A percentile compares a stretch with the other conserved stretches of the same genome.
Conservation (phyloP, 768 basidiomycete genomes). For the Boletus sp. region DNA sequence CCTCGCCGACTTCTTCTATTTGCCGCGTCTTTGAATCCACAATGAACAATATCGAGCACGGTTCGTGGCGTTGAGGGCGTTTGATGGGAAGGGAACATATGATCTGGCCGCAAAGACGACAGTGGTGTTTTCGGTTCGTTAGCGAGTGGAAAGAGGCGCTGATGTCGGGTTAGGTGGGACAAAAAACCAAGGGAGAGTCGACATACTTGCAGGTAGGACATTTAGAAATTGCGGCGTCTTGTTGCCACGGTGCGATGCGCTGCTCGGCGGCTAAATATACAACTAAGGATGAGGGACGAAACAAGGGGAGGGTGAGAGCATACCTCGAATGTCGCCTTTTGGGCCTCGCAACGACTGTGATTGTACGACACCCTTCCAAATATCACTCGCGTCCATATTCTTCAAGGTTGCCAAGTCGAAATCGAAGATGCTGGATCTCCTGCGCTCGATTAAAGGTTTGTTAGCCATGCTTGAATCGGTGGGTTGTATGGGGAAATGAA, state of each 20-base stretch:
- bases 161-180: constrained; percentile 7
- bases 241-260: constrained; percentile 92
- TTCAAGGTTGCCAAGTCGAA: constrained; percentile 56
- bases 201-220: constrained; percentile 85
- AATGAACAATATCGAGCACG: constrained; percentile 81
- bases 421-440: constrained; percentile 74
- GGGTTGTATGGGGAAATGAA: constrained; percentile 56
- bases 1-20: constrained; percentile 84
- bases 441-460: constrained; percentile 21
- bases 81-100: constrained; percentile 88
- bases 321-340: constrained; percentile 72
- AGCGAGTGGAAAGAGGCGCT: constrained; percentile 81
- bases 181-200: constrained; percentile 2
- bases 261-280: constrained; percentile 69
- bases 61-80: constrained; percentile 57
- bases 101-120: constrained; percentile 88
- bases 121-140: constrained; percentile 95
- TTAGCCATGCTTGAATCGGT: constrained; percentile 11
- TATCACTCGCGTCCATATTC: constrained; percentile 61
- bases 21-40: constrained; percentile 75
- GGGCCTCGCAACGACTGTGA: constrained; percentile 41
- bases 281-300: constrained; percentile 1
- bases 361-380: constrained; percentile 66
- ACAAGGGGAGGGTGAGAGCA: constrained; percentile 8
- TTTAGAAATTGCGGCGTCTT: constrained; percentile 68